Conservation (phyloP, 2,329 filamentous ascomycete genomes). For the Lasiodiplodia citricola region DNA sequence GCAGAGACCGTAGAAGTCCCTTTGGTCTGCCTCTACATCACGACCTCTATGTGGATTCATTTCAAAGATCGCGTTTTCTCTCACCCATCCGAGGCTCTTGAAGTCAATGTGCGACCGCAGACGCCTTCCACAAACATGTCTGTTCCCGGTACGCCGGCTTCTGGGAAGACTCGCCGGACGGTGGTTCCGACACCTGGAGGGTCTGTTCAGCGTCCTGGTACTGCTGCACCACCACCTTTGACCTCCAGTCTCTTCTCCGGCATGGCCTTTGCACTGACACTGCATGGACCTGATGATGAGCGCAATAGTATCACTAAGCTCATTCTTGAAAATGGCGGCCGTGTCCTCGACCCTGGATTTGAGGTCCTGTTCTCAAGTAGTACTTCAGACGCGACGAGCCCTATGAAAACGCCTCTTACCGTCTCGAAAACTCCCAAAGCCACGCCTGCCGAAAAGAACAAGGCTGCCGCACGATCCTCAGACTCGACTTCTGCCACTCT, state of each 20-base stretch:
- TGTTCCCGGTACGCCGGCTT: conserved; percentile 46
- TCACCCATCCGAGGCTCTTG: conserved; percentile 27
- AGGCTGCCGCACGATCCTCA: background rate
- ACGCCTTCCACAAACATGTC: conserved; percentile 23
- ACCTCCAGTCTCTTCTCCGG: conserved; percentile 66
- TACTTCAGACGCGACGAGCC: conserved; percentile 31
- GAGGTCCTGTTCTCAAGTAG: conserved; percentile 73
- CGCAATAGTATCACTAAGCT: conserved; percentile 63
- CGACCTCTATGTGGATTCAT: conserved; percentile 48
- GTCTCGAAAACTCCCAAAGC: background rate
- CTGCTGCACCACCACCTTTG: conserved; percentile 37
- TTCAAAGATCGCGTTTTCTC: conserved; percentile 47
- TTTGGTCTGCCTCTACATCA: conserved; percentile 51
- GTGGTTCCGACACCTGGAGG: conserved; percentile 23
- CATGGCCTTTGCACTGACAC: conserved; percentile 89
- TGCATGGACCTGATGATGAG: conserved; percentile 59
- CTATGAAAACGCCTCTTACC: conserved; percentile 14
- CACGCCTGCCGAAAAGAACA: conserved; percentile 4
- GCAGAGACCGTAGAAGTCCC: conserved; percentile 44
- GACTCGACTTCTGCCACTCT: conserved; percentile 42
- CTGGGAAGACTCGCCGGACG: conserved; percentile 53
- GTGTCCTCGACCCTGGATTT: conserved; percentile 75
- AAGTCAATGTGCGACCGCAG: conserved; percentile 11
- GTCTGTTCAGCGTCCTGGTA: conserved; percentile 35
- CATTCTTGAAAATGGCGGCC: conserved; percentile 75